Conservation (phyloP, 306 rosid genomes). For the Fagus sylvatica region DNA sequence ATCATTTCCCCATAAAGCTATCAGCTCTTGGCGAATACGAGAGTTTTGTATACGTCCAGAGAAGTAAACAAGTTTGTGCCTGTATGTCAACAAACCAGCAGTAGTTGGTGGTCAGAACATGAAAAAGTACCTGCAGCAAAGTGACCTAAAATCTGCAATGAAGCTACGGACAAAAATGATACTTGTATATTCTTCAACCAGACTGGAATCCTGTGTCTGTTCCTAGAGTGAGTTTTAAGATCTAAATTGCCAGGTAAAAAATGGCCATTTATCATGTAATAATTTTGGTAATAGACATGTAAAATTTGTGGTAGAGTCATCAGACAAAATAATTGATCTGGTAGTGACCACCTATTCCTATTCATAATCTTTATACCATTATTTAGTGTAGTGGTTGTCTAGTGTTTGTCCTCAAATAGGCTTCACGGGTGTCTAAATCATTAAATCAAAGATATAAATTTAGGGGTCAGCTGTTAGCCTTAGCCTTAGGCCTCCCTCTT, state of each 20-base stretch:
- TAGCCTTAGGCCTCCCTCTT: neutral
- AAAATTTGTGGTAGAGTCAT: too few relatives aligned
- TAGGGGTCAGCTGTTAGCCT: too few relatives aligned
- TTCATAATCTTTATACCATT: neutral
- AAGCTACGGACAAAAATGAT: neutral
- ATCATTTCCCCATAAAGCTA: constrained; percentile 37
- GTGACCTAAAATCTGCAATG: neutral
- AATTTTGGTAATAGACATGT: too few relatives aligned
- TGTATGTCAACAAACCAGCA: constrained; percentile 11
- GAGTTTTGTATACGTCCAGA: constrained; percentile 37
- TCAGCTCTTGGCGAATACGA: constrained; percentile 18
- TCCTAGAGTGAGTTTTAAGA: too few relatives aligned
- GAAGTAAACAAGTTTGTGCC: constrained; percentile 37
- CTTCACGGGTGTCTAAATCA: neutral
- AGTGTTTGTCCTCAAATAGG: neutral
- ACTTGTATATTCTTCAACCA: neutral
- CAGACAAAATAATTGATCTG: neutral
- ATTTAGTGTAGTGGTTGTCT: neutral
- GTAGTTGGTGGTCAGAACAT: neutral
- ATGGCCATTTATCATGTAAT: too few relatives aligned
- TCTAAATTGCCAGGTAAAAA: too few relatives aligned
- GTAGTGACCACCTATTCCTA: neutral
- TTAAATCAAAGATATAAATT: neutral
- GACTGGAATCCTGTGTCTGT: neutral
- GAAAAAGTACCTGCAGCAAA: neutral